Conservation (phyloP, 768 basidiomycete species). For the Tubosaeta sp. region DNA sequence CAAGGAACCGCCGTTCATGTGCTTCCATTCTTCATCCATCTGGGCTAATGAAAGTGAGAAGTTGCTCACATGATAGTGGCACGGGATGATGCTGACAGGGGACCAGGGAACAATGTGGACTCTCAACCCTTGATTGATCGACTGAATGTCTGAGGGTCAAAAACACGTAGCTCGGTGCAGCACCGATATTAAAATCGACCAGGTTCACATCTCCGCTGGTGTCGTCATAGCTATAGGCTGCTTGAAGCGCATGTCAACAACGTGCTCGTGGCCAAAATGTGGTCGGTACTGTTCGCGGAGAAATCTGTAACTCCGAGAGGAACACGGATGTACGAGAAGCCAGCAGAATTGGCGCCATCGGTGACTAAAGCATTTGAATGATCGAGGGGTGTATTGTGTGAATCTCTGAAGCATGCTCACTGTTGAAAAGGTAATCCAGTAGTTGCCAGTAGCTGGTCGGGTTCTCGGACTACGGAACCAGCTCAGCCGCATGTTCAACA, state of each 20-base stretch:
- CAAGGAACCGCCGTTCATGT: slow-evolving; percentile 68
- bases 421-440: slow-evolving; percentile 54
- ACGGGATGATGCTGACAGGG: slow-evolving; percentile 43
- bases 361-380: slow-evolving; percentile 34
- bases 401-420: slow-evolving; percentile 7
- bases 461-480: slow-evolving; percentile 40
- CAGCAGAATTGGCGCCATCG: slow-evolving; percentile 59
- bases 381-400: background rate
- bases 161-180: slow-evolving; percentile 59
- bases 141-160: slow-evolving; percentile 60
- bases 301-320: slow-evolving; percentile 75
- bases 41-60: slow-evolving; percentile 44
- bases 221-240: slow-evolving; percentile 66
- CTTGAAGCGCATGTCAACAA: slow-evolving; percentile 1
- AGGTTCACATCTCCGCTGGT: slow-evolving; percentile 58
- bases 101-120: slow-evolving; percentile 72
- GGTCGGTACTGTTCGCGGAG: slow-evolving; percentile 47
- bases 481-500: slow-evolving; percentile 1
- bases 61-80: background rate
- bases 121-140: slow-evolving; percentile 48
- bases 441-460: slow-evolving; percentile 54
- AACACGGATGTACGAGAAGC: slow-evolving; percentile 64
- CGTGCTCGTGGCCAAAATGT: background rate
- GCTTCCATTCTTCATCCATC: slow-evolving; percentile 71
- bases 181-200: slow-evolving; percentile 50